A percentile compares a stretch with the other conserved stretches of the same genome.
Evolutionary conservation across 768 basidiomycete species (phyloP).

Genomic region (Termitomyces sp.): DNA sequence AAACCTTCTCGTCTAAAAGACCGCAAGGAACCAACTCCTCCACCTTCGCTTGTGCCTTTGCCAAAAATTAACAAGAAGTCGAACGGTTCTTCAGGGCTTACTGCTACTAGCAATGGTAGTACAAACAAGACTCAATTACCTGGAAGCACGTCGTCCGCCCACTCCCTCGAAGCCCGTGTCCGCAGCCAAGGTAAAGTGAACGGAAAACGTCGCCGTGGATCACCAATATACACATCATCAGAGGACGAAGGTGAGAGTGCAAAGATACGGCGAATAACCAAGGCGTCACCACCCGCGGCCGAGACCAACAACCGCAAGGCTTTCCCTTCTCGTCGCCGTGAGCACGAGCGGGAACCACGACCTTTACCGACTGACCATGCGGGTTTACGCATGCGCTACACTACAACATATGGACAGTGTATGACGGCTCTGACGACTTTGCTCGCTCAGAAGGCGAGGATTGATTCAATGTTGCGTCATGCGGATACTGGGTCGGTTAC

Average conservation of each 20-base stretch:
- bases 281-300: slow-evolving; percentile 19
- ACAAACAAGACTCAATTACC: slow-evolving; percentile 10
- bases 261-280: slow-evolving; percentile 13
- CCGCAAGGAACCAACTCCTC: slow-evolving; percentile 33
- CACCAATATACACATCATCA: slow-evolving; percentile 64
- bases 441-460: slow-evolving; percentile 42
- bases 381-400: slow-evolving; percentile 49
- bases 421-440: slow-evolving; percentile 40
- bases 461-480: slow-evolving; percentile 44
- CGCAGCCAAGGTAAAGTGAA: slow-evolving; percentile 14
- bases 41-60: slow-evolving; percentile 9
- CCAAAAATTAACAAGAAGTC: slow-evolving; percentile 17
- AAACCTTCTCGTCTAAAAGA: slow-evolving; percentile 26
- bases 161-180: slow-evolving; percentile 9
- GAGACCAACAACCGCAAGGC: slow-evolving; percentile 7
- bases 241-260: slow-evolving; percentile 48
- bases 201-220: slow-evolving; percentile 42
- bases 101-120: not conserved
- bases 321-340: slow-evolving; percentile 26
- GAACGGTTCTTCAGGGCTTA: slow-evolving; percentile 1
- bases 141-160: slow-evolving; percentile 14
- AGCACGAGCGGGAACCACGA: slow-evolving; percentile 23
- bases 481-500: slow-evolving; percentile 28
- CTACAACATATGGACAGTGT: slow-evolving; percentile 46
- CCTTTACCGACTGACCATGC: slow-evolving; percentile 44